Evolutionary conservation across 2,329 filamentous ascomycete genomes (phyloP).

Genomic region (Alternaria arbusti): DNA sequence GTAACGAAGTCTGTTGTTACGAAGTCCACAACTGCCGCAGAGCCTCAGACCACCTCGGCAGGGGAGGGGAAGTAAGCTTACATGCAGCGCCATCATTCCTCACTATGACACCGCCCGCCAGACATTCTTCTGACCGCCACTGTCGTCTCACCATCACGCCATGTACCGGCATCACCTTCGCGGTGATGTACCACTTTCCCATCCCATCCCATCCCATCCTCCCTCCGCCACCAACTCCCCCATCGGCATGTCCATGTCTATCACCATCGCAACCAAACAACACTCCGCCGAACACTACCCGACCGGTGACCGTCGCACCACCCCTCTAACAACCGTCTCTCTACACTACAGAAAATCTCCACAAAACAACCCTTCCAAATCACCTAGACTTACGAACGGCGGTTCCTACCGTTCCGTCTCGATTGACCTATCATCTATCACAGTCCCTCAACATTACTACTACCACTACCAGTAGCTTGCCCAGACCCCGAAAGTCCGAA

Average conservation of each 20-base stretch:
- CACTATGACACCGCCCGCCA: neutral
- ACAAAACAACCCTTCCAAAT: neutral
- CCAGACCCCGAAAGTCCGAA: neutral
- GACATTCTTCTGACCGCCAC: neutral
- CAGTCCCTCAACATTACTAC: no score
- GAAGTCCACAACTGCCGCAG: neutral
- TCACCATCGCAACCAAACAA: neutral
- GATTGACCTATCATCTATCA: neutral
- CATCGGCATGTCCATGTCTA: neutral
- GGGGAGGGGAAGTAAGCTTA: neutral
- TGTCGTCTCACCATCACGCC: neutral
- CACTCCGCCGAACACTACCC: neutral
- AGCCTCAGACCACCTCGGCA: neutral
- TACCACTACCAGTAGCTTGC: no score
- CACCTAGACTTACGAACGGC: neutral
- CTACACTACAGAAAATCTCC: neutral
- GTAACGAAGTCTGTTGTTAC: no score
- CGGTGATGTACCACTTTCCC: neutral
- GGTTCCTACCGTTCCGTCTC: neutral
- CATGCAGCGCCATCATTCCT: neutral
- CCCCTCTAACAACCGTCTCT: neutral
- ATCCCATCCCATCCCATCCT: neutral
- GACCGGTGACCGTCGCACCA: neutral
- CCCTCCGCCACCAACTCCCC: neutral
- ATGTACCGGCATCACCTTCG: neutral